phyloP scores from a whole-genome alignment of 345 rosid genomes.

The Nephelium lappaceum region DNA sequence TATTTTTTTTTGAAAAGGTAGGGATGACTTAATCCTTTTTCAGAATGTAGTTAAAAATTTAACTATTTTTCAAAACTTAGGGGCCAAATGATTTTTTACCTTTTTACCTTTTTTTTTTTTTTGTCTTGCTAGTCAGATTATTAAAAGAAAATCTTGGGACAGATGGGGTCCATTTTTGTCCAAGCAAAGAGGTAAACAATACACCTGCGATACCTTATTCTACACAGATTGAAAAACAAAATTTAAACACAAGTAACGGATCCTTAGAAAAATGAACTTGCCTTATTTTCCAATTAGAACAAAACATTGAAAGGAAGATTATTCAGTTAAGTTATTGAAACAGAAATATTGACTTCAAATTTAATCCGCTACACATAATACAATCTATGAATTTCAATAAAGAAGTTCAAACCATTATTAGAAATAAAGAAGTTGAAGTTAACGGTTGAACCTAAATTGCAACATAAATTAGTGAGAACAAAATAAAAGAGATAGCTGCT shows the following conservation, averaged over 20 bases:
- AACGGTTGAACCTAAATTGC: not conserved
- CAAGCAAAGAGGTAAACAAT: too few relatives aligned
- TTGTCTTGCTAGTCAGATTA: too few relatives aligned
- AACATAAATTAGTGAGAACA: not conserved
- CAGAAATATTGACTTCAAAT: not conserved
- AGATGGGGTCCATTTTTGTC: too few relatives aligned
- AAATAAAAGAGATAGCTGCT: not conserved
- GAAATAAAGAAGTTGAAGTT: not conserved
- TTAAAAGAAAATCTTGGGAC: too few relatives aligned
- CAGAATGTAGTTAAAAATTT: too few relatives aligned
- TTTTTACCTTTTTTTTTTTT: too few relatives aligned
- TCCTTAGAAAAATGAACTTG: not conserved
- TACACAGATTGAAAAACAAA: not conserved
- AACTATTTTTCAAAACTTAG: too few relatives aligned
- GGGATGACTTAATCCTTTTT: too few relatives aligned
- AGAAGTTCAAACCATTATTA: not conserved
- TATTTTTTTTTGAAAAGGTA: too few relatives aligned
- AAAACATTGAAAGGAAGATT: too few relatives aligned
- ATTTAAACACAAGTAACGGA: not conserved
- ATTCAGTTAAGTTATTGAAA: not conserved
- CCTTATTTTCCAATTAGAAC: not conserved
- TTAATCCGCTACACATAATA: not conserved
- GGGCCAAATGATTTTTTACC: too few relatives aligned
- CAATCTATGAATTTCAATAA: not conserved
- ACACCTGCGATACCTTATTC: not conserved